Evolutionary conservation across 768 basidiomycete species (phyloP).

Genomic region (Tricholoma saponaceum): DNA sequence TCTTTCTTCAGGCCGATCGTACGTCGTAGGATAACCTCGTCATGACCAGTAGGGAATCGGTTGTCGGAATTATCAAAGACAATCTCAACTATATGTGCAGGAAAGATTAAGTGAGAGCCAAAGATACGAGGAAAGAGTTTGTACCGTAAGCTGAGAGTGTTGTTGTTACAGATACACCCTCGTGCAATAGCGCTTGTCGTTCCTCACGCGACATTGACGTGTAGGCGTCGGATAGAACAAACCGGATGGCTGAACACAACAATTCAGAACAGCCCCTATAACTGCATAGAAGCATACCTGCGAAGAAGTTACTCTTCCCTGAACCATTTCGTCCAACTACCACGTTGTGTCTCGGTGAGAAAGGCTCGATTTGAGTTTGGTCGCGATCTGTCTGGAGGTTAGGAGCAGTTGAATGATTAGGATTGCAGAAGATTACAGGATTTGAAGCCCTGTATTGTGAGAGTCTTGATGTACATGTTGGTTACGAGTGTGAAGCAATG

Average conservation of each 20-base stretch:
- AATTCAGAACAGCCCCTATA: background rate
- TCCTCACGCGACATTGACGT: slow-evolving; percentile 94
- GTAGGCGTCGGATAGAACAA: slow-evolving; percentile 96
- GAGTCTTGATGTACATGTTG: slow-evolving; percentile 84
- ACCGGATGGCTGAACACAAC: slow-evolving; percentile 75
- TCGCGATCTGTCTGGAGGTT: slow-evolving; percentile 57
- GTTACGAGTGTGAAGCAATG: too few species aligned
- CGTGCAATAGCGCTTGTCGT: slow-evolving; percentile 88
- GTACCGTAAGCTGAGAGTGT: slow-evolving; percentile 89
- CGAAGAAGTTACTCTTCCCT: slow-evolving; percentile 99
- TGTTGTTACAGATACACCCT: slow-evolving; percentile 82
- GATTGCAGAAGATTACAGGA: slow-evolving; percentile 64
- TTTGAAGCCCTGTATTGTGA: slow-evolving; percentile 95
- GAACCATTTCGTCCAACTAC: slow-evolving; percentile 97
- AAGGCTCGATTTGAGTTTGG: slow-evolving; percentile 91
- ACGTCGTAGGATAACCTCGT: slow-evolving; percentile 83
- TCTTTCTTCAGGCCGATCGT: slow-evolving; percentile 99
- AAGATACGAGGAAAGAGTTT: slow-evolving; percentile 14
- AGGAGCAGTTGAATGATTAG: background rate
- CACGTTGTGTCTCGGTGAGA: slow-evolving; percentile 91
- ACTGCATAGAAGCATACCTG: slow-evolving; percentile 47
- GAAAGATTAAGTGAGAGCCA: slow-evolving; percentile 2
- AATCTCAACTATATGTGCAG: slow-evolving; percentile 63
- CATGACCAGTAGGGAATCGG: slow-evolving; percentile 88
- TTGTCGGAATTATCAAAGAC: slow-evolving; percentile 94